phyloP scores from a whole-genome alignment of 768 basidiomycete genomes.

The Cyclocybe cylindracea region DNA sequence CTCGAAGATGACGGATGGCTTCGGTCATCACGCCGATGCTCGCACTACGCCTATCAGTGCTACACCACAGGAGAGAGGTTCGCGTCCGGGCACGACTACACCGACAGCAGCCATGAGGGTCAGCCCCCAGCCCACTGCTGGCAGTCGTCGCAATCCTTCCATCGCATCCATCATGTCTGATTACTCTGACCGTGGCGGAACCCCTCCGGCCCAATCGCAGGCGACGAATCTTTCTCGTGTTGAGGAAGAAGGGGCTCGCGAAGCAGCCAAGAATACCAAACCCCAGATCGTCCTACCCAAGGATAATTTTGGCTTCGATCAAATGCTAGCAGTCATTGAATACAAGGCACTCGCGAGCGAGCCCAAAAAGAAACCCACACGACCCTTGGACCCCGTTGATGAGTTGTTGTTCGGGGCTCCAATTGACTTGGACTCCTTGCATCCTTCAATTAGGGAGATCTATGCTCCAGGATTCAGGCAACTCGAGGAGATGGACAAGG shows the following conservation, averaged over 20 bases:
- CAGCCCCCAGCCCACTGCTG: conserved; percentile 14
- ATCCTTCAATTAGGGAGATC: conserved; percentile 71
- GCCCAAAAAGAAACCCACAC: conserved; percentile 30
- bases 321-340: conserved; percentile 90
- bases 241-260: conserved; percentile 14
- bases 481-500: conserved; percentile 82
- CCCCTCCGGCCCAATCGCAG: conserved; percentile 24
- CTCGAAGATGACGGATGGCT: conserved; percentile 13
- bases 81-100: conserved; percentile 33
- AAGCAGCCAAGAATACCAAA: conserved; percentile 18
- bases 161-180: conserved; percentile 78
- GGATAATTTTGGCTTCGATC: conserved; percentile 83
- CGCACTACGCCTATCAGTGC: conserved; percentile 9
- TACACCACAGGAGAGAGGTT: conserved; percentile 1
- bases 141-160: conserved; percentile 59
- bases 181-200: conserved; percentile 48
- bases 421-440: conserved; percentile 61
- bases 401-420: conserved; percentile 71
- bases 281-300: conserved; percentile 53
- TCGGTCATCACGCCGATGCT: conserved; percentile 12
- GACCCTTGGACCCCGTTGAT: conserved; percentile 61
- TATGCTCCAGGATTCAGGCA: conserved; percentile 71
- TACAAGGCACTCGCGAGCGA: conserved; percentile 43
- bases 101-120: conserved; percentile 28
- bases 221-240: conserved; percentile 19